Base-by-base conservation (phyloP, 2,329 filamentous ascomycete species). In the Apiospora phragmitis region DNA sequence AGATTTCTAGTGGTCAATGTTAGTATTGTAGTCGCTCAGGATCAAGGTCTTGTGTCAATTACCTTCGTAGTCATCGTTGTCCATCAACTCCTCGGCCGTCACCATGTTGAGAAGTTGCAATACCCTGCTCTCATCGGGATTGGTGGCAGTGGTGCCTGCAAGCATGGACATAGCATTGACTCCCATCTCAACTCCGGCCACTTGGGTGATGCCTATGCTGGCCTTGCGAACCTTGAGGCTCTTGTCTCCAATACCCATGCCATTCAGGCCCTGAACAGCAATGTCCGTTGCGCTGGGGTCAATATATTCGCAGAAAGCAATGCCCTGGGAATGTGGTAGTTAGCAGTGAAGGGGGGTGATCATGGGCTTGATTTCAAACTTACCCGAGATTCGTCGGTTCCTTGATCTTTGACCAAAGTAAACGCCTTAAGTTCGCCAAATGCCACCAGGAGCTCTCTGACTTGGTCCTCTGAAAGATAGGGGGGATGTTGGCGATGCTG, bases 121-220 rank as follows among this genome's bases (percentile, higher is more conserved):
- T 21, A 99, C 95, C 70, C 93, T 90, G 74, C 93, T 93, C 72
- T 92, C 90, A 75, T 97, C 94, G 43, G 93, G 86, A 72, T 95
- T 93, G 70, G 88, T 88, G 47, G 93, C 92, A 3, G 91, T 94
- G 26, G 96, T 97, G 71, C 95, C 95, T 47, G 96, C 96, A 76
- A 99, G 93, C 89, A 98, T 94, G 68, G 95, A 97, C 91, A 99
- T 98, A 73, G 96, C 96, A 76, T 96, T 97, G 73, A 99, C 95
- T 70, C 95, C 94, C 88, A 98, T 97, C 78, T 99, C 96, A 51
- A 97, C 89, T 73, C 94, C 94, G 65, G 93, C 88, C 29, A 94
- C 94, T 81, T 99, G 96, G n/a, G 94, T 95, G 72, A 94, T 92
- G 75, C 96, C 96, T 74, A 98, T 93, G 81, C 95, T 97, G 41